Percentiles rank a stretch among this genome's conserved stretches.
phyloP scores from a whole-genome alignment of 1,139 yeast species.

The Yamadazyma dushanensis region DNA sequence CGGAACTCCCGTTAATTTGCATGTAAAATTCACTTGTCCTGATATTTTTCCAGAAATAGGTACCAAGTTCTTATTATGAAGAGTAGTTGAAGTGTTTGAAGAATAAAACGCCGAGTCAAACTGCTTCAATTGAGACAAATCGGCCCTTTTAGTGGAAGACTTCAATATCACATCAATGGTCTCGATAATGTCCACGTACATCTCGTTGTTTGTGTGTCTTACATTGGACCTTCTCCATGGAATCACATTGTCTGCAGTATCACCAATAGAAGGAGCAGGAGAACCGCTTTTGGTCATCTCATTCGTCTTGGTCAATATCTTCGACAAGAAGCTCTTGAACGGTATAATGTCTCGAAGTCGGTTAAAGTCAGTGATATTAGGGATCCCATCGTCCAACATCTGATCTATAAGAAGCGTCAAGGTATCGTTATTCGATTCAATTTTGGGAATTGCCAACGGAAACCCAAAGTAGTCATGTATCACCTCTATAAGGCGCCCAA shows the following conservation, averaged over 20 bases:
- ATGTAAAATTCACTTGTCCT: constrained; percentile 64
- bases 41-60: constrained; percentile 60
- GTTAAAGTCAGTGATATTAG: constrained; percentile 72
- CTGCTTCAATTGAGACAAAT: constrained; percentile 16
- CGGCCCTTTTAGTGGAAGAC: constrained; percentile 10
- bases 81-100: constrained; percentile 11
- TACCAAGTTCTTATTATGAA: constrained; percentile 19
- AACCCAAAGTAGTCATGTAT: constrained; percentile 60
- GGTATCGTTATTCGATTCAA: constrained; percentile 67
- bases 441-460: constrained; percentile 55
- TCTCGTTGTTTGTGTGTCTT: constrained; percentile 71
- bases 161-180: constrained; percentile 46
- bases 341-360: constrained; percentile 72
- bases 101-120: constrained; percentile 44
- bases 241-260: constrained; percentile 19
- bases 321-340: constrained; percentile 42
- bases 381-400: constrained; percentile 76
- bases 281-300: constrained; percentile 21
- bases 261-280: constrained; percentile 1
- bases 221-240: constrained; percentile 79
- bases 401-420: constrained; percentile 52
- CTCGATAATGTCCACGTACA: constrained; percentile 77
- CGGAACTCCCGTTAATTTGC: constrained; percentile 77
- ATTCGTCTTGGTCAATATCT: constrained; percentile 35
- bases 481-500: constrained; percentile 50